Base-by-base conservation (phyloP, 2,329 filamentous ascomycete species). In the Cladosporium sphaerospermum region DNA sequence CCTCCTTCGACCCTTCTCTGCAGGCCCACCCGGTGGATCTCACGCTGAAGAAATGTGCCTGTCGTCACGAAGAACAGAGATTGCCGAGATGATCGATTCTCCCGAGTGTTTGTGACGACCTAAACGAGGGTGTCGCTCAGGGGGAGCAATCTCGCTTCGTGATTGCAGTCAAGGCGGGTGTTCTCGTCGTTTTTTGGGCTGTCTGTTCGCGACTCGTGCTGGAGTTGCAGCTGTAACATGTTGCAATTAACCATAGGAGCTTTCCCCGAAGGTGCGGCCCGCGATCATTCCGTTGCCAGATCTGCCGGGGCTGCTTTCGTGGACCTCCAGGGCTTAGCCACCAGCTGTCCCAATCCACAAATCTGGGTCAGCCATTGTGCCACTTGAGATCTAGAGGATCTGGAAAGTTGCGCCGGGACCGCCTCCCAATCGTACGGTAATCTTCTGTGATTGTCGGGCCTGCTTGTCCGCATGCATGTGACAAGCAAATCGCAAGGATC, bases 321-420 rank as follows among this genome's bases (percentile, higher is more conserved):
- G 23, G 23, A 28, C 23, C 23, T 44, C 16, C 13, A 43, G 16
- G 40, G 39, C 9, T 33, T 14, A 51, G 48, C 48, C 48, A 51
- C 48, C 40, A 19, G 40, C 40, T 51, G 48, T 37, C 48, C 40
- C 16, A 34, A 44, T 49, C 48, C 48, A 51, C 40, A 51, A 44
- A 51, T 44, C 40, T 51, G 48, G 48, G 48, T 51, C 48, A 34
- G 48, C 48, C 48, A 43, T 51, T 28, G 40, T 37, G 40, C 43
- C 39, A 32, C 40, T 44, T 18, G 28, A 34, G 40, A 51, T 51
- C 48, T 40, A 40, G 23, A 51, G 48, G 48, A 51, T 51, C 48
- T 51, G 16, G 41, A 40, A 51, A 37, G 16, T 31, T 28, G 32
- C 48, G 48, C 48, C 32, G 16, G 42, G 32, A 18, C 18, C 33